Conservation (phyloP, 1,139 yeast species). For the Geotrichum reessii region DNA sequence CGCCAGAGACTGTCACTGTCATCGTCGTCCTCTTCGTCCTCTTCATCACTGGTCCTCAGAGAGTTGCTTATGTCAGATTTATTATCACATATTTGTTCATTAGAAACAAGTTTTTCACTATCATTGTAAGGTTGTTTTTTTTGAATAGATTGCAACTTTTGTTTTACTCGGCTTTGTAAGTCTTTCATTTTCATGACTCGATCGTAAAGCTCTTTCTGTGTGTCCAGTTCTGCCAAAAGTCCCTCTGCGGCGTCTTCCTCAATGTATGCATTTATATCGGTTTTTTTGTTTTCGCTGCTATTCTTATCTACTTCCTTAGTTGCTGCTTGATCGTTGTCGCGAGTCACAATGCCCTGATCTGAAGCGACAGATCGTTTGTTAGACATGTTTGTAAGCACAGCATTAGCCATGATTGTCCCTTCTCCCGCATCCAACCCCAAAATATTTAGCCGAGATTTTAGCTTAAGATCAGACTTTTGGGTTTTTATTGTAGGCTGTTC, state of each 20-base stretch:
- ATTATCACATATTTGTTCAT: background rate
- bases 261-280: conserved; percentile 69
- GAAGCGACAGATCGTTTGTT: background rate
- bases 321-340: background rate
- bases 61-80: background rate
- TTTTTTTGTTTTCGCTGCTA: conserved; percentile 33
- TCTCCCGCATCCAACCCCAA: conserved; percentile 3
- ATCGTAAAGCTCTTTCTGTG: conserved; percentile 39
- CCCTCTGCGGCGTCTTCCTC: conserved; percentile 58
- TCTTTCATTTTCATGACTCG: conserved; percentile 14
- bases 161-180: conserved; percentile 41
- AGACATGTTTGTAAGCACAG: background rate
- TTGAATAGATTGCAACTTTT: background rate
- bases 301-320: background rate
- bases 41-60: conserved; percentile 20
- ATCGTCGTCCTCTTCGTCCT: conserved; percentile 24
- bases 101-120: background rate
- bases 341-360: background rate
- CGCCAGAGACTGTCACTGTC: conserved; percentile 24
- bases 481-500: background rate
- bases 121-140: conserved; percentile 63
- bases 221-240: conserved; percentile 63
- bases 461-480: background rate
- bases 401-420: conserved; percentile 9
- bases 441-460: background rate